Percentiles rank a stretch among this genome's conserved stretches.
These are phyloP conservation scores for Tuber microsphaerosporum DNA, from an alignment of 495 filamentous ascomycete genomes.

Conservation along the genomic window DNA sequence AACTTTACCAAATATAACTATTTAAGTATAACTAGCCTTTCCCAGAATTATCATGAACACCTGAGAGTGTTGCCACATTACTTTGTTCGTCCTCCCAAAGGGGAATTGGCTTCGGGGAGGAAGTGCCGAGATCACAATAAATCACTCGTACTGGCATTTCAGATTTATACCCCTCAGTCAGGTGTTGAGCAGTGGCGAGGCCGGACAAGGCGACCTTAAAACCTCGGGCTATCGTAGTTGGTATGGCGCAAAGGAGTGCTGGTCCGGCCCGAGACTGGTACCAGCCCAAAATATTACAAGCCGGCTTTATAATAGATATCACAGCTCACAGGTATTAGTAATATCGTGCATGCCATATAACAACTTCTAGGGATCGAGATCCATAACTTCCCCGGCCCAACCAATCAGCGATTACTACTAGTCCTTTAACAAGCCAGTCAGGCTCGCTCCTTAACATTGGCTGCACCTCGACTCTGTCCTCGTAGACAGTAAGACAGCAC, in stretches of 20 bases:
- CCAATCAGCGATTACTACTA: neutral
- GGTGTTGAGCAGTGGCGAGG: neutral
- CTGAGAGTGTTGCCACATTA: neutral
- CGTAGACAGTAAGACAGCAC: neutral
- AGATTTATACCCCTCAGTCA: neutral
- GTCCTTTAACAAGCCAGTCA: neutral
- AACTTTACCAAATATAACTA: neutral
- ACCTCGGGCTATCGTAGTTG: neutral
- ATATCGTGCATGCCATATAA: neutral
- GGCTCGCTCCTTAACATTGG: neutral
- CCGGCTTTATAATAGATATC: neutral
- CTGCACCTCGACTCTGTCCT: neutral
- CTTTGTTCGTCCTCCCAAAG: neutral
- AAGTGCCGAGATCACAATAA: neutral
- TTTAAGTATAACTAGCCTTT: neutral
- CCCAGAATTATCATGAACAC: neutral
- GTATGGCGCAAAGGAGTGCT: neutral
- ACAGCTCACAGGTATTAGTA: neutral
- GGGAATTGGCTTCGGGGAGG: neutral
- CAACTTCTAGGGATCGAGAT: neutral
- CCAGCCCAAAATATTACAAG: neutral
- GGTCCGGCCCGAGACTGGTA: neutral
- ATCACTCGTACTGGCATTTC: neutral
- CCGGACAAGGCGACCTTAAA: neutral
- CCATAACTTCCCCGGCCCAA: neutral